Base-by-base conservation (phyloP, 805 yeast genomes). In the Saccharomycodes ludwigii region DNA sequence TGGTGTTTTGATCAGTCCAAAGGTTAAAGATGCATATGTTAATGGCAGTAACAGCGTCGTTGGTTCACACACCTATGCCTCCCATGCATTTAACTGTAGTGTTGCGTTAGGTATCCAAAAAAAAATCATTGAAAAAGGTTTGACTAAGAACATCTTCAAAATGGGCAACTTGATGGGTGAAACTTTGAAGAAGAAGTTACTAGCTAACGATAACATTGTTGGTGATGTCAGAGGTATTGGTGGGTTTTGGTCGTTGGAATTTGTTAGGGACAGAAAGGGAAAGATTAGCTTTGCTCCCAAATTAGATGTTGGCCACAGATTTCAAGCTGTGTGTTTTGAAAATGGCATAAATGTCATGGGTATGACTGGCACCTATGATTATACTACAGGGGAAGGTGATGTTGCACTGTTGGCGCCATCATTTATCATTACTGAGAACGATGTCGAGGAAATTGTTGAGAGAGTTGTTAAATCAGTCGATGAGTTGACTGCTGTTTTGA, bases 181-280 rank as follows among this genome's bases (percentile, higher is more conserved):
- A 16, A 51, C 46, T 40, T 50, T 68, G 30, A 48, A 50, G 35
- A 49, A 50, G 22, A 47, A 50, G 24, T 40, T 64, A 17, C 29
- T 43, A n/a, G 24, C 40, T 8, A 53, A 53, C 26, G 55, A 53
- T 30, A 50, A 50, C 31, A 55, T 61, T 30, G 71, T 61, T 14
- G 79, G 76, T 35, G 73, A 73, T 40, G 63, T 73, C 25, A 63
- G 80, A 50, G 80, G 80, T 33, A 55, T 68, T 34, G 79, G 78
- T 37, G 66, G 70, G 21, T 73, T 73, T 51, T 60, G 74, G 64
- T 57, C 71, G 3, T 44, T 73, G 27, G 79, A 73, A 50, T 55
- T 70, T 30, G 76, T 71, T 36, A 61, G 67, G 43, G 63, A 72
- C 44, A 65, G 59, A 38, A 48, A 42, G 11, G 63, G 76, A 13